Percentiles rank a stretch among this genome's conserved stretches.
Evolutionary conservation across 2,329 filamentous ascomycete species (phyloP).

Genomic region (Neonectria faginata): DNA sequence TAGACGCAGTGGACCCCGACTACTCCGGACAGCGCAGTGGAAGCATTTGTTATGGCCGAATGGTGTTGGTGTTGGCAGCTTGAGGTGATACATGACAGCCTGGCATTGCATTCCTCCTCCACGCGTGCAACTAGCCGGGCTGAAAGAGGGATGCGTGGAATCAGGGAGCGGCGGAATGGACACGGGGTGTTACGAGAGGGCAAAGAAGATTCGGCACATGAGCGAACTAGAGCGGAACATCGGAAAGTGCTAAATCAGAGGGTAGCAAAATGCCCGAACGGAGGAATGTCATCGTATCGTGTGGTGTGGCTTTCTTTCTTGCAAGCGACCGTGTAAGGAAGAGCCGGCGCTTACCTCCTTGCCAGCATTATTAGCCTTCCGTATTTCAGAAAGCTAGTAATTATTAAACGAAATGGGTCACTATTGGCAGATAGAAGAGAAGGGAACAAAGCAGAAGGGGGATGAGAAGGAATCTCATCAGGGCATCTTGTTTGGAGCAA

Average conservation of each 20-base stretch:
- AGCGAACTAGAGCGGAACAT: not conserved
- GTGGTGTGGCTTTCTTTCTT: not conserved
- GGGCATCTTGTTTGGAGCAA: slow-evolving; percentile 14
- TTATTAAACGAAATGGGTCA: not conserved
- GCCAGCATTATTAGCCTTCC: not conserved
- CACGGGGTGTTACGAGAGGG: not conserved
- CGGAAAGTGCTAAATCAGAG: slow-evolving; percentile 1
- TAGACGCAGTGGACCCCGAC: slow-evolving; percentile 3
- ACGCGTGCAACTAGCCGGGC: not conserved
- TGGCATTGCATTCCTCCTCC: slow-evolving; percentile 17
- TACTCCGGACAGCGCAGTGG: not conserved
- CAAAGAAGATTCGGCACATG: not conserved
- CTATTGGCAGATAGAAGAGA: not conserved
- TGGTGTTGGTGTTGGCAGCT: not conserved
- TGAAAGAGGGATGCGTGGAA: not conserved
- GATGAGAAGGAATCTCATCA: slow-evolving; percentile 5
- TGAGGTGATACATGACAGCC: not conserved
- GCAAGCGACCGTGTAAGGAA: not conserved
- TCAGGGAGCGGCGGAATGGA: slow-evolving; percentile 14
- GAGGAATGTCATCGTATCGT: not conserved
- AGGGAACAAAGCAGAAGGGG: not conserved
- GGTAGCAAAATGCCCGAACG: not conserved
- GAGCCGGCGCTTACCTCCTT: not conserved
- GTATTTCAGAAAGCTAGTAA: not conserved
- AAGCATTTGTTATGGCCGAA: not conserved